These are phyloP conservation scores for Rhytidhysteron rufulum DNA, from an alignment of 2,329 filamentous ascomycete species.

Conservation along the genomic window DNA sequence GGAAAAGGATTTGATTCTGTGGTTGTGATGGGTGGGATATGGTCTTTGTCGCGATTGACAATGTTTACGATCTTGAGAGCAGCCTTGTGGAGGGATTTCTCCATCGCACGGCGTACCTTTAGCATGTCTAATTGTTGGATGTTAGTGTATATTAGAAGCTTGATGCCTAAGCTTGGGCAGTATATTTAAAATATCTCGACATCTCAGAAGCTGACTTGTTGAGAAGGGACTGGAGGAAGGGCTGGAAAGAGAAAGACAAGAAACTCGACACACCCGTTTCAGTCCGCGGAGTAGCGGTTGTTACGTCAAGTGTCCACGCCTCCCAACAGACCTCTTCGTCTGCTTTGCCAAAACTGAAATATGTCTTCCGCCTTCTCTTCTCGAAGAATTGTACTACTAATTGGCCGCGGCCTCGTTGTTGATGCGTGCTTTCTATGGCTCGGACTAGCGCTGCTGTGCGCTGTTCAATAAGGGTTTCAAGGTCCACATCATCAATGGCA, in stretches of 20 bases:
- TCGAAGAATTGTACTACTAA: constrained; percentile 92
- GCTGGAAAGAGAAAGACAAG: background rate
- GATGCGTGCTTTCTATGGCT: constrained; percentile 61
- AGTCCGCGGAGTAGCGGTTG: constrained; percentile 83
- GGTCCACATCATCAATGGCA: constrained; percentile 82
- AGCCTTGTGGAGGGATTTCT: constrained; percentile 80
- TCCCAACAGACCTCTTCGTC: constrained; percentile 98
- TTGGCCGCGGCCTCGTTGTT: constrained; percentile 64
- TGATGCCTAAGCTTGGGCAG: background rate
- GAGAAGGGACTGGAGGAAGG: background rate
- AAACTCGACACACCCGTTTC: constrained; percentile 68
- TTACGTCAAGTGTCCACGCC: constrained; percentile 89
- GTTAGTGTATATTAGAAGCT: too few species aligned
- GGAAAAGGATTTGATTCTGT: constrained; percentile 91
- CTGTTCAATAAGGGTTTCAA: constrained; percentile 91
- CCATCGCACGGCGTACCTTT: constrained; percentile 88
- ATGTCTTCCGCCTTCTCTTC: constrained; percentile 78
- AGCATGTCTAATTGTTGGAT: constrained; percentile 74
- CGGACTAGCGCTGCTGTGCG: constrained; percentile 75
- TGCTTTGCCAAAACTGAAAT: constrained; percentile 67
- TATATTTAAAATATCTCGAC: background rate
- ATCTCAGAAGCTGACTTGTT: too few species aligned
- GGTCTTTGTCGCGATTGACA: constrained; percentile 85
- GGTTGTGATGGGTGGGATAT: constrained; percentile 94
- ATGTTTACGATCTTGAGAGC: constrained; percentile 86